These are phyloP conservation scores for Persicaria tinctoria DNA, from an alignment of 148 eudicot species.

Conservation along the genomic window DNA sequence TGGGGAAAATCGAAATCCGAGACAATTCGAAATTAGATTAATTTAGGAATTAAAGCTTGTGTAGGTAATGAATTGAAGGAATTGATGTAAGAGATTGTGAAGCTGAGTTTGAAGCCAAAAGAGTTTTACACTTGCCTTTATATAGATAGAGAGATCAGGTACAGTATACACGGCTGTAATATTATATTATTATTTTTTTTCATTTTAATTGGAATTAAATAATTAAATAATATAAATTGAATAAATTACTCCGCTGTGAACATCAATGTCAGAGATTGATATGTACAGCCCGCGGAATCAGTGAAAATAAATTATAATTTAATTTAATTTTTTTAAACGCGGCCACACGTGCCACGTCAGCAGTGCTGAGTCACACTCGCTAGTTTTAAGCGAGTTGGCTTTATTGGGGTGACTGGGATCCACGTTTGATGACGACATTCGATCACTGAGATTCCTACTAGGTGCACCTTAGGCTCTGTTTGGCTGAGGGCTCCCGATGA, in stretches of 20 bases:
- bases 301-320: neutral
- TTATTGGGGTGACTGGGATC: constrained; percentile 1
- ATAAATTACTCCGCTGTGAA: neutral
- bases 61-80: neutral
- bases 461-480: too few species aligned
- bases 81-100: neutral
- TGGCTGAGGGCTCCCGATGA: too few species aligned
- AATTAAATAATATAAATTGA: neutral
- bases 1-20: too few species aligned
- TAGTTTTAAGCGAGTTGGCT: neutral
- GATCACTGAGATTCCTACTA: too few species aligned
- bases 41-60: neutral
- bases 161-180: neutral
- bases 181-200: neutral
- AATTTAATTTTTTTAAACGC: neutral
- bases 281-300: neutral
- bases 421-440: neutral
- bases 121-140: neutral
- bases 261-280: neutral
- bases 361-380: neutral
- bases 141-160: constrained; percentile 1
- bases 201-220: neutral
- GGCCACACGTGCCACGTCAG: neutral
- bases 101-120: neutral
- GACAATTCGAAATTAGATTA: too few species aligned